Evolutionary conservation across 768 basidiomycete species (phyloP).

Genomic region (Termitomyces sp.): DNA sequence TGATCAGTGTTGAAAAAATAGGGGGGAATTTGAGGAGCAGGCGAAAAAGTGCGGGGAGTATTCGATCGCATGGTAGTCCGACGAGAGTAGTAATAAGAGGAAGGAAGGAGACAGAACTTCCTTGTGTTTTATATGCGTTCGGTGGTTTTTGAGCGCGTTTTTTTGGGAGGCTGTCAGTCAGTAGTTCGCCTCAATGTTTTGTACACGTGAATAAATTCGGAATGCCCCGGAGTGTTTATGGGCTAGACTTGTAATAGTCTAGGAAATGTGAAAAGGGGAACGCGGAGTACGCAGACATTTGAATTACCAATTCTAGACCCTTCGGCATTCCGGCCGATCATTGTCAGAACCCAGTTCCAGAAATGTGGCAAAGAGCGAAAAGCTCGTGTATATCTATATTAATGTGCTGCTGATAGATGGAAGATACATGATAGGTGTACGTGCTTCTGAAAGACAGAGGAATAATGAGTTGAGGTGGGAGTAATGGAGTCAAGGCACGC

Average conservation of each 20-base stretch:
- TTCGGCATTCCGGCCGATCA: slow-evolving; percentile 30
- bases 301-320: slow-evolving; percentile 25
- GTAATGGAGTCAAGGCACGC: neutral
- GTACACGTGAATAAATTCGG: slow-evolving; percentile 28
- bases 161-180: neutral
- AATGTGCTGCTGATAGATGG: slow-evolving; percentile 9
- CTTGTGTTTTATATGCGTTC: slow-evolving; percentile 3
- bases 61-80: slow-evolving; percentile 5
- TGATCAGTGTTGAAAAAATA: slow-evolving; percentile 49
- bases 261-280: slow-evolving; percentile 7
- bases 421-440: neutral
- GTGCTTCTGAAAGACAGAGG: neutral
- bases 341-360: neutral
- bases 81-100: neutral
- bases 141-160: neutral
- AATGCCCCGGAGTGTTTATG: slow-evolving; percentile 11
- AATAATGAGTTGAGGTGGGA: neutral
- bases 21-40: slow-evolving; percentile 38
- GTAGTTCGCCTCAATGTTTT: neutral
- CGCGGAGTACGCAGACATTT: slow-evolving; percentile 24
- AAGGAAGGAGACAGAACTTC: neutral
- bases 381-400: neutral
- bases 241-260: slow-evolving; percentile 16
- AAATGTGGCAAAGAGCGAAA: neutral
- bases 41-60: neutral